Percentiles rank a stretch among this genome's conserved stretches.
Evolutionary conservation across 1,139 yeast species (phyloP).

Genomic region (Kodamaea plutei): DNA sequence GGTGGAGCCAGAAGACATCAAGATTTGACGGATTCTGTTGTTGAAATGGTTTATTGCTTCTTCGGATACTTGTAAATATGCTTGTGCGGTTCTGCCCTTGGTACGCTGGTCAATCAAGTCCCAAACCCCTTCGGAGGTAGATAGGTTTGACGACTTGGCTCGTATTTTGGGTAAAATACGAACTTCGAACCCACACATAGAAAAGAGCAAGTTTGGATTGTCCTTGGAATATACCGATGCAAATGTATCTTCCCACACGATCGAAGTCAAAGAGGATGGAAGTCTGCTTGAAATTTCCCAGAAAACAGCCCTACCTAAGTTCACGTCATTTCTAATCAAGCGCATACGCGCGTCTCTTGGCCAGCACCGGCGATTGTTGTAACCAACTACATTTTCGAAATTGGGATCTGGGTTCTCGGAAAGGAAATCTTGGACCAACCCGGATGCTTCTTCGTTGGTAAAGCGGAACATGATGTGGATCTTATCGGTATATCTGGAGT

Average conservation of each 20-base stretch:
- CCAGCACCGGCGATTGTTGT: slow-evolving; percentile 91
- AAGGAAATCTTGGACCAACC: slow-evolving; percentile 68
- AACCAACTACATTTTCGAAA: slow-evolving; percentile 81
- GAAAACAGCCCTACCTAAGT: slow-evolving; percentile 84
- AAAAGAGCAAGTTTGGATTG: slow-evolving; percentile 80
- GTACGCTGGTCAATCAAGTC: slow-evolving; percentile 68
- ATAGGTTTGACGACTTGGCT: slow-evolving; percentile 35
- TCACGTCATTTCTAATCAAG: slow-evolving; percentile 85
- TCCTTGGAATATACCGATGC: slow-evolving; percentile 89
- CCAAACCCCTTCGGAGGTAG: slow-evolving; percentile 84
- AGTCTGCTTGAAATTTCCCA: slow-evolving; percentile 85
- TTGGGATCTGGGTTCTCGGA: slow-evolving; percentile 91
- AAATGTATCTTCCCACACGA: slow-evolving; percentile 78
- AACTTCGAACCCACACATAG: slow-evolving; percentile 95
- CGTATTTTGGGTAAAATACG: slow-evolving; percentile 77
- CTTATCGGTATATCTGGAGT: slow-evolving; percentile 79
- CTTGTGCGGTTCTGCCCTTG: slow-evolving; percentile 86
- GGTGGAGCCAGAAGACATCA: slow-evolving; percentile 94
- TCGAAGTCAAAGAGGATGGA: slow-evolving; percentile 67
- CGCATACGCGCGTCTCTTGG: slow-evolving; percentile 91
- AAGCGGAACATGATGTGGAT: slow-evolving; percentile 78
- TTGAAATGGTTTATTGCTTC: slow-evolving; percentile 78
- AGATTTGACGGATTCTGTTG: slow-evolving; percentile 79
- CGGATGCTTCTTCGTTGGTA: slow-evolving; percentile 62
- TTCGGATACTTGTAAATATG: slow-evolving; percentile 77